Evolutionary conservation across 257 asterid species (phyloP).

Genomic region (Prunella vulgaris): DNA sequence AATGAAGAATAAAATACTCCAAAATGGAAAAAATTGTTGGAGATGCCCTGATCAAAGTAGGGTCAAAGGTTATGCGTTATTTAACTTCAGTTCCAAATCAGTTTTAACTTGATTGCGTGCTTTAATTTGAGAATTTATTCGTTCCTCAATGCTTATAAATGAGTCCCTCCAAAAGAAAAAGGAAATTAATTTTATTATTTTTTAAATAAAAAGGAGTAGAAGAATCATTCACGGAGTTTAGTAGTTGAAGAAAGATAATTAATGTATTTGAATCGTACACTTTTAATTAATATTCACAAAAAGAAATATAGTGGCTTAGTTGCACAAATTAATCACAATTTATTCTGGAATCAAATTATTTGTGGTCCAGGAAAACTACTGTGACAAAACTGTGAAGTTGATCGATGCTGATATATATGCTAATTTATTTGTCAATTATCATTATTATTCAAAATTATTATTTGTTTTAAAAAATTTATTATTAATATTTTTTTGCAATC

Average conservation of each 20-base stretch:
- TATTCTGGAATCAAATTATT: constrained; percentile 18
- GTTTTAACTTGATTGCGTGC: background rate
- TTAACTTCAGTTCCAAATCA: too few relatives aligned
- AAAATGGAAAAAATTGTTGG: too few relatives aligned
- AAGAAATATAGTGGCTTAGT: constrained; percentile 12
- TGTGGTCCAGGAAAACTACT: background rate
- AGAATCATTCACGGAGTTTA: background rate
- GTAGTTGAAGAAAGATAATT: background rate
- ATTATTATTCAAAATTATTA: background rate
- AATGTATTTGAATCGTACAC: constrained; percentile 1
- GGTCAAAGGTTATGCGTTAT: too few relatives aligned
- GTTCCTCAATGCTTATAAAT: background rate
- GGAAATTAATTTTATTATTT: background rate
- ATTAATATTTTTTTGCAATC: too few relatives aligned
- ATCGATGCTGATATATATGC: constrained; percentile 2
- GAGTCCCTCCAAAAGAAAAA: background rate
- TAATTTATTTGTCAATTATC: constrained; percentile 5
- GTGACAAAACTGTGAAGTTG: background rate
- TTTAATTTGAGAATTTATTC: background rate
- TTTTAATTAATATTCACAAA: background rate
- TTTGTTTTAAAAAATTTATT: too few relatives aligned
- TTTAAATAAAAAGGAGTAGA: background rate
- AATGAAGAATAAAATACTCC: too few relatives aligned
- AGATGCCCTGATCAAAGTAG: too few relatives aligned
- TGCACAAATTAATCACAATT: constrained; percentile 3